phyloP scores from a whole-genome alignment of 768 basidiomycete species.

The Gymnopilus junonius region DNA sequence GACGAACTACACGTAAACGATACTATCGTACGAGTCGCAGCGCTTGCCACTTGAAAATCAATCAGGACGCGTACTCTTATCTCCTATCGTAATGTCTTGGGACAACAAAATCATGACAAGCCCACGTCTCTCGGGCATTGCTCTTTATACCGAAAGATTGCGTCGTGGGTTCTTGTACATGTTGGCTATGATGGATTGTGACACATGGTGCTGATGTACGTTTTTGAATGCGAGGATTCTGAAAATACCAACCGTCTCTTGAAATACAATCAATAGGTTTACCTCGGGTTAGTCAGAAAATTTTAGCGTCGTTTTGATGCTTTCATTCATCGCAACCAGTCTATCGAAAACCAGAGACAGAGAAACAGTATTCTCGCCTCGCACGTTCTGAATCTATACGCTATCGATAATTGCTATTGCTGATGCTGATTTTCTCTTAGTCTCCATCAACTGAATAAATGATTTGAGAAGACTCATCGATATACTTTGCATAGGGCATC shows the following conservation, averaged over 20 bases:
- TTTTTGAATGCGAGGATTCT: constrained; percentile 2
- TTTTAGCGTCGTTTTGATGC: background rate
- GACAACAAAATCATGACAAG: constrained; percentile 4
- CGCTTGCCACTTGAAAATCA: background rate
- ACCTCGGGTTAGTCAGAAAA: background rate
- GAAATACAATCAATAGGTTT: background rate
- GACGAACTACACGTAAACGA: background rate
- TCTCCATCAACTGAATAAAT: background rate
- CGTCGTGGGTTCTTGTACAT: background rate
- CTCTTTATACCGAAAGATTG: background rate
- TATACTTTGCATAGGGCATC: no score
- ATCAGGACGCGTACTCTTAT: background rate
- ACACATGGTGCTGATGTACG: constrained; percentile 6
- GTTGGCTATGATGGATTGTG: background rate
- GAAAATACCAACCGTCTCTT: constrained; percentile 5
- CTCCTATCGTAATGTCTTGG: constrained; percentile 3
- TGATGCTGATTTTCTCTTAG: background rate
- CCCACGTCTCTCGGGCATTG: background rate
- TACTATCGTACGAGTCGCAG: background rate
- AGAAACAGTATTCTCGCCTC: no score
- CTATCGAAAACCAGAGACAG: background rate
- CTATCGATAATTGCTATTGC: background rate
- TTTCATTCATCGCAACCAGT: background rate
- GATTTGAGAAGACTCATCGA: no score
- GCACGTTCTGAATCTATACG: no score